Evolutionary conservation across 192 early-diverging fungal genomes (phyloP).

Genomic region (Entomortierella chlamydospora): DNA sequence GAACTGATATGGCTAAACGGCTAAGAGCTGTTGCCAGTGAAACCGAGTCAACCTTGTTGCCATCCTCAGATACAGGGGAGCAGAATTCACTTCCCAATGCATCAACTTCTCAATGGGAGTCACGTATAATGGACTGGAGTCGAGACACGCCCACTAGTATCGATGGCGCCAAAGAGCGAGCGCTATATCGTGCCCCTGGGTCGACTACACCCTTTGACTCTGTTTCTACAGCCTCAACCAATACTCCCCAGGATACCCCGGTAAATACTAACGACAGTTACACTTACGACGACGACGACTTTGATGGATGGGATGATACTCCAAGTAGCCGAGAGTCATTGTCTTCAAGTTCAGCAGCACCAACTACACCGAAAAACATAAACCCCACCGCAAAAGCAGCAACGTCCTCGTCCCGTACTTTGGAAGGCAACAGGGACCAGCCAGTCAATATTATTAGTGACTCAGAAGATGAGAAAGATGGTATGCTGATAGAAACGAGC

Average conservation of each 20-base stretch:
- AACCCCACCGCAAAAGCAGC: background rate
- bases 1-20: constrained; percentile 66
- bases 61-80: background rate
- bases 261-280: background rate
- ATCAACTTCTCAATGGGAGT: background rate
- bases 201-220: background rate
- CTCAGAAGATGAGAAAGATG: constrained; percentile 6
- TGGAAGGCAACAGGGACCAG: constrained; percentile 2
- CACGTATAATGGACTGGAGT: background rate
- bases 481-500: background rate
- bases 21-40: constrained; percentile 57
- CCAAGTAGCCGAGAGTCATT: background rate
- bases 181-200: background rate
- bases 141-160: background rate
- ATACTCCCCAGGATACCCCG: background rate
- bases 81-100: background rate
- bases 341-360: background rate
- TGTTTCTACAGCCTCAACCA: background rate
- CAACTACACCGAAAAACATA: background rate
- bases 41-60: constrained; percentile 23
- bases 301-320: background rate
- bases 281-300: background rate
- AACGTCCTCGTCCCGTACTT: background rate
- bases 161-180: background rate
- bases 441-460: constrained; percentile 9